phyloP scores from a whole-genome alignment of 2,329 filamentous ascomycete genomes.

The Whalleya microplaca region DNA sequence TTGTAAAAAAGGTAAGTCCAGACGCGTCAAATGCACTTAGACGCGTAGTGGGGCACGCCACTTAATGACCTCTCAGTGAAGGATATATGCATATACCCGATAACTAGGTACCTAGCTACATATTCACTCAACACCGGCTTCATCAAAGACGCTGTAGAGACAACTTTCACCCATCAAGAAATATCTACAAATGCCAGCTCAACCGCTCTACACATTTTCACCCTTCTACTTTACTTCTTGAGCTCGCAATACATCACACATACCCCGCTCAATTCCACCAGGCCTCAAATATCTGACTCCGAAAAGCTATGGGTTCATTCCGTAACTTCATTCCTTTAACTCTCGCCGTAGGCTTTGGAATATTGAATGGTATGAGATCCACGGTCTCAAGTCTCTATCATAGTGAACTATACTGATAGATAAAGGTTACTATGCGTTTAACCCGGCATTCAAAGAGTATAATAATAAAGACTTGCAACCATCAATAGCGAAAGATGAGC shows the following conservation, averaged over 20 bases:
- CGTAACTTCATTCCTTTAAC: conserved; percentile 32
- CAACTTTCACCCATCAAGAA: no score
- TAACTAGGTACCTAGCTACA: not conserved
- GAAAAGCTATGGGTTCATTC: conserved; percentile 29
- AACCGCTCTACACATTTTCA: no score
- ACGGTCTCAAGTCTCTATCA: not conserved
- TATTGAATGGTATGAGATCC: conserved; percentile 38
- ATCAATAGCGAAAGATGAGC: conserved; percentile 10
- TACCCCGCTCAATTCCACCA: not conserved
- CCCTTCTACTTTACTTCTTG: no score
- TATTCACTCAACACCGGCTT: not conserved
- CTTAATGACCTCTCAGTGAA: not conserved
- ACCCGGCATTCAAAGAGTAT: conserved; percentile 27
- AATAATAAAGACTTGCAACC: conserved; percentile 17
- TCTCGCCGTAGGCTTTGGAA: conserved; percentile 37
- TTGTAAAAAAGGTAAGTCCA: conserved; percentile 2
- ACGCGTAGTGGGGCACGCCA: conserved; percentile 21
- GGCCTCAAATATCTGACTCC: not conserved
- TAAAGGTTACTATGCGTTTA: conserved; percentile 32
- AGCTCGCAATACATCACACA: no score
- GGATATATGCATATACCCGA: no score
- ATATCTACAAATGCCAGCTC: no score
- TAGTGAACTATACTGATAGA: conserved; percentile 3
- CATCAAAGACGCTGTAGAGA: not conserved
- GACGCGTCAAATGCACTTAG: conserved; percentile 26